Base-by-base conservation (phyloP, 2,329 filamentous ascomycete species). In the Tolypocladium cylindrosporum region DNA sequence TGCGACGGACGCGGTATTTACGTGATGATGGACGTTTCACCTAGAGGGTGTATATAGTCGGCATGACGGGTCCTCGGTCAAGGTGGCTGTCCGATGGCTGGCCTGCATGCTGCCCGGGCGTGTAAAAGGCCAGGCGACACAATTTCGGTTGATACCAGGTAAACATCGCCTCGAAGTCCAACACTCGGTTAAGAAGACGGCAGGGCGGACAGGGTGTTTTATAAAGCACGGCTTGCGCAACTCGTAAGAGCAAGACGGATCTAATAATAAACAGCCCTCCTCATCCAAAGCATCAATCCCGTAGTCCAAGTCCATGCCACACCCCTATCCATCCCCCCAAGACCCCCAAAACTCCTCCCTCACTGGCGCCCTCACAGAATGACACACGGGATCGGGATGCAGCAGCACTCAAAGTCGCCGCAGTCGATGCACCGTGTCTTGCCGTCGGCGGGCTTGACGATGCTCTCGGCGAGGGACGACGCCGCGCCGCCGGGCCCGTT, bases 401-500 rank as follows among this genome's bases (percentile, higher is more conserved):
- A 83, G 67, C 80, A 83, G 67, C 79, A 83, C 55, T 79, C 72
- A 62, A 72, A 77, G 42, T 75, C 78, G 61, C 75, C 78, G 62
- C 78, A 80, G 63, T 79, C 74, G 60, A 80, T 71, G 64, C 79
- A 81, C 59, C 73, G 75, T 2, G 77, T 77, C 66, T 74, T 74
- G 54, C 74, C 74, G 27, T 71, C 71, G 41, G 72, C 74, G 9
- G 77, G 75, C 71, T 82, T 82, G 63, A 81, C 66, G 65, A 83
- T 79, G 64, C 69, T 76, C 62, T 76, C 75, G 60, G 77, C 74
- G 55, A 77, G 79, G 51, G 77, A 79, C 1, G 75, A 71, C 39
- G 79, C 78, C 4, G 76, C 71, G 63, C 75, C 76, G 57, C 79
- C 78, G 39, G 77, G 78, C 34, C 77, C 77, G 67, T 77, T 79